These are phyloP conservation scores for Berberis thunbergii DNA, from an alignment of 164 flowering plant species.

Conservation along the genomic window DNA sequence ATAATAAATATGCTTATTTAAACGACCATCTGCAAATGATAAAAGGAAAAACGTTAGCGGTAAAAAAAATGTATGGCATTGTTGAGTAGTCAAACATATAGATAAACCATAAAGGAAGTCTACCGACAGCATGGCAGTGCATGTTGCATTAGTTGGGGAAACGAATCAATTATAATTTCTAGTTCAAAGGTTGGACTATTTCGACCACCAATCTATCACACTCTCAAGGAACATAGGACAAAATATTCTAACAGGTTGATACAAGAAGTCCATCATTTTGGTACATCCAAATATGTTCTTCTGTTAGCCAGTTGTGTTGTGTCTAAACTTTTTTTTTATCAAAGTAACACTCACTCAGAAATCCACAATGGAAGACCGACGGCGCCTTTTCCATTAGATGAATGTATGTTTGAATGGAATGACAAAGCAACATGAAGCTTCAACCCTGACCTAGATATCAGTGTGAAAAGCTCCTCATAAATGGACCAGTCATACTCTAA, in stretches of 20 bases:
- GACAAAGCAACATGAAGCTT: constrained; percentile 53
- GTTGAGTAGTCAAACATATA: background rate
- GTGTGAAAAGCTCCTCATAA: constrained; percentile 41
- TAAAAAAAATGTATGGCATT: background rate
- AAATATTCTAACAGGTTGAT: background rate
- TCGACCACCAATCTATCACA: background rate
- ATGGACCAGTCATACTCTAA: constrained; percentile 42
- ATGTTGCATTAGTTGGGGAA: background rate
- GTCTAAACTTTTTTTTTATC: background rate
- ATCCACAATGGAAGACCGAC: constrained; percentile 48
- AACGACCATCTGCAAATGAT: constrained; percentile 33
- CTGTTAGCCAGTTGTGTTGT: background rate
- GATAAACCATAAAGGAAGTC: background rate
- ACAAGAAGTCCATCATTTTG: background rate
- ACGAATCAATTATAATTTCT: background rate
- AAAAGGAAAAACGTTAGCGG: background rate
- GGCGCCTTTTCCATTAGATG: constrained; percentile 22
- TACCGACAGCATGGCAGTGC: background rate
- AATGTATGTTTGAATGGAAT: constrained; percentile 38
- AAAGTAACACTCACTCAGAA: constrained; percentile 20
- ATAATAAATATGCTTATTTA: constrained; percentile 41
- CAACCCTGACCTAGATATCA: constrained; percentile 37
- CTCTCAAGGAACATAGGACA: background rate
- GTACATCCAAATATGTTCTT: background rate
- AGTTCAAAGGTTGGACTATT: background rate